These are phyloP conservation scores for Chamaenerion angustifolium DNA, from an alignment of 345 rosid genomes.

Conservation along the genomic window DNA sequence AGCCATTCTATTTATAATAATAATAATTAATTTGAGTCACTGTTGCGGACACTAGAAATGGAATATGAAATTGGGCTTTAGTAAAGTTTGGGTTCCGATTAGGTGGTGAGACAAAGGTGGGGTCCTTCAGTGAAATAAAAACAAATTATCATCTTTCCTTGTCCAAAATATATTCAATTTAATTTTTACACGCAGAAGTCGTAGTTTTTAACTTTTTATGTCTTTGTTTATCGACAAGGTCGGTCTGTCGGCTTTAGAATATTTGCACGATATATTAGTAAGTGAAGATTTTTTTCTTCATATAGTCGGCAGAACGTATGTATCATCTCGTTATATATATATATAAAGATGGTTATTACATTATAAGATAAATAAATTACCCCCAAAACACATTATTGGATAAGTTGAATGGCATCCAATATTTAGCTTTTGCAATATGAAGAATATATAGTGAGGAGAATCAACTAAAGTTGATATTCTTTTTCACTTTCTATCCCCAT, in stretches of 20 bases:
- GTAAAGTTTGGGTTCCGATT: conserved; percentile 13
- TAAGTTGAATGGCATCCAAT: no score
- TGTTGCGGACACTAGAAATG: no score
- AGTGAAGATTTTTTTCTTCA: no score
- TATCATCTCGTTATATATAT: not conserved
- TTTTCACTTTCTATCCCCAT: not conserved
- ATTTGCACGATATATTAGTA: no score
- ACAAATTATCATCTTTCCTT: not conserved
- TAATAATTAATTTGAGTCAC: conserved; percentile 2
- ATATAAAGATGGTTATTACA: no score
- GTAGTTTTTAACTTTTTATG: conserved; percentile 4
- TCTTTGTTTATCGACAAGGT: not conserved
- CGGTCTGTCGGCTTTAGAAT: not conserved
- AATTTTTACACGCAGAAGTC: not conserved
- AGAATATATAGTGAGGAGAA: not conserved
- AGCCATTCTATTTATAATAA: not conserved
- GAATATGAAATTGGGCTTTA: conserved; percentile 4
- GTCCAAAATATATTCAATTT: not conserved
- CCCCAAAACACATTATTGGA: not conserved
- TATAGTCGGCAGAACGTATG: not conserved
- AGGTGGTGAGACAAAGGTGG: not conserved
- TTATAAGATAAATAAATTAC: no score
- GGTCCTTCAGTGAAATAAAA: conserved; percentile 1
- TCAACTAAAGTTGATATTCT: conserved; percentile 2
- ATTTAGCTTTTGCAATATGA: not conserved